These are phyloP conservation scores for Earliella scabrosa DNA, from an alignment of 1,284 basidiomycete species.

Conservation along the genomic window DNA sequence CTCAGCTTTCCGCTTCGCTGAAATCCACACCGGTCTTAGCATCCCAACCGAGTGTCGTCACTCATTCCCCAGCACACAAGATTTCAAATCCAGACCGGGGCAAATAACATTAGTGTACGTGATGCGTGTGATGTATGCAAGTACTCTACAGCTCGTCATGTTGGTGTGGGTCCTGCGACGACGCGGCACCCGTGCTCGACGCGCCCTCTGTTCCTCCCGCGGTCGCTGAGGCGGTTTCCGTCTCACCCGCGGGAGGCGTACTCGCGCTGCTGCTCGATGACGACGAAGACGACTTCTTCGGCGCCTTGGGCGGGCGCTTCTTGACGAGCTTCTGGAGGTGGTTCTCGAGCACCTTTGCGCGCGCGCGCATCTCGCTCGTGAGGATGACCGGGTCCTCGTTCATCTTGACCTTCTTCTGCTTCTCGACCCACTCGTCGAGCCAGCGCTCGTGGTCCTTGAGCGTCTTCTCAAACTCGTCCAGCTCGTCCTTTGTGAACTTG, in stretches of 20 bases:
- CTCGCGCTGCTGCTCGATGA: constrained; percentile 16
- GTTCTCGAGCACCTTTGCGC: constrained; percentile 79
- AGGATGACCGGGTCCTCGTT: constrained; percentile 84
- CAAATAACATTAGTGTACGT: constrained; percentile 26
- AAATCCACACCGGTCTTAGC: too few species aligned
- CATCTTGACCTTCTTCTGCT: constrained; percentile 73
- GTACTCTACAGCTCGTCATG: constrained; percentile 36
- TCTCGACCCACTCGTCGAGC: constrained; percentile 79
- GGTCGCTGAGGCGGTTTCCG: not conserved
- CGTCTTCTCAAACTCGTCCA: constrained; percentile 74
- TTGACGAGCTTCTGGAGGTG: constrained; percentile 70
- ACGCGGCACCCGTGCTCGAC: constrained; percentile 11
- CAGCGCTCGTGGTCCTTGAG: constrained; percentile 81
- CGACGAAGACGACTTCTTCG: constrained; percentile 48
- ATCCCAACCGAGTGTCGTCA: too few species aligned
- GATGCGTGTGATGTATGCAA: constrained; percentile 13
- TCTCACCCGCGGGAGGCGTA: constrained; percentile 3
- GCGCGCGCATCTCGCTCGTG: constrained; percentile 81
- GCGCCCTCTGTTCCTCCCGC: constrained; percentile 7
- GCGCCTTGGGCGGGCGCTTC: constrained; percentile 64
- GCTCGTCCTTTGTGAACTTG: constrained; percentile 86
- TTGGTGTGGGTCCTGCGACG: constrained; percentile 16
- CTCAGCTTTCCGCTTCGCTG: too few species aligned
- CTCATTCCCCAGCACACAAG: too few species aligned
- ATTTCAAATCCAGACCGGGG: not conserved